phyloP scores from a whole-genome alignment of 1,139 yeast species.

The Scheffersomyces illinoinensis region DNA sequence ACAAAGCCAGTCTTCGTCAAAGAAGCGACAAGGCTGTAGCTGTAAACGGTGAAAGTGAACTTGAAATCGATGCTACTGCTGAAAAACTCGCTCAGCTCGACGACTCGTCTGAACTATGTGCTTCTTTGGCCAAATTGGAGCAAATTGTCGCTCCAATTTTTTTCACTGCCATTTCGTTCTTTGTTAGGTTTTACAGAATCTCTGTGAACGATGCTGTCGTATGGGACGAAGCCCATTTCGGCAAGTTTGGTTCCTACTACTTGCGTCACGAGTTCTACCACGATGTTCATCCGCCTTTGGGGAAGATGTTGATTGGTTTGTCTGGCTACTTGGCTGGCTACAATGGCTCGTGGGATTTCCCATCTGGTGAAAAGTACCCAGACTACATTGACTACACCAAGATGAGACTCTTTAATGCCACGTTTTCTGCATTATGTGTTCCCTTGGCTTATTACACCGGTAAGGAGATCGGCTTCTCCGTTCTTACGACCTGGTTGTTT shows the following conservation, averaged over 20 bases:
- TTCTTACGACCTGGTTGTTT: constrained; percentile 85
- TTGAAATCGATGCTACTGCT: constrained; percentile 6
- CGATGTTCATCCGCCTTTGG: constrained; percentile 98
- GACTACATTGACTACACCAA: constrained; percentile 82
- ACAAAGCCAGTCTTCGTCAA: constrained; percentile 21
- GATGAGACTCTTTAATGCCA: constrained; percentile 93
- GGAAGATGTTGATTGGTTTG: constrained; percentile 94
- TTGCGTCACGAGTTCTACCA: constrained; percentile 91
- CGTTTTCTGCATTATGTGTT: constrained; percentile 85
- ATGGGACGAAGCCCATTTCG: constrained; percentile 79
- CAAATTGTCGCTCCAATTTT: constrained; percentile 45
- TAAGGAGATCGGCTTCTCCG: constrained; percentile 78
- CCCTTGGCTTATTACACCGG: constrained; percentile 94
- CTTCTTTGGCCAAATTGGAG: constrained; percentile 34
- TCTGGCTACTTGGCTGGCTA: constrained; percentile 94
- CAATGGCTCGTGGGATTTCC: constrained; percentile 94
- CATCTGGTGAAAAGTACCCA: constrained; percentile 84
- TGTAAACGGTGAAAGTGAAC: constrained; percentile 13
- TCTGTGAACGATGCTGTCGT: constrained; percentile 53
- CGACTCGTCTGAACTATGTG: constrained; percentile 31
- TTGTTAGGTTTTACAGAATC: constrained; percentile 54
- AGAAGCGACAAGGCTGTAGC: constrained; percentile 14
- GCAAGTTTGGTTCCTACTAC: constrained; percentile 92
- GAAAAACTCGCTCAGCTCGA: constrained; percentile 30
- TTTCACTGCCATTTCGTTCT: constrained; percentile 50